phyloP scores from a whole-genome alignment of 2,329 filamentous ascomycete species.

The Microthyrium microscopicum region DNA sequence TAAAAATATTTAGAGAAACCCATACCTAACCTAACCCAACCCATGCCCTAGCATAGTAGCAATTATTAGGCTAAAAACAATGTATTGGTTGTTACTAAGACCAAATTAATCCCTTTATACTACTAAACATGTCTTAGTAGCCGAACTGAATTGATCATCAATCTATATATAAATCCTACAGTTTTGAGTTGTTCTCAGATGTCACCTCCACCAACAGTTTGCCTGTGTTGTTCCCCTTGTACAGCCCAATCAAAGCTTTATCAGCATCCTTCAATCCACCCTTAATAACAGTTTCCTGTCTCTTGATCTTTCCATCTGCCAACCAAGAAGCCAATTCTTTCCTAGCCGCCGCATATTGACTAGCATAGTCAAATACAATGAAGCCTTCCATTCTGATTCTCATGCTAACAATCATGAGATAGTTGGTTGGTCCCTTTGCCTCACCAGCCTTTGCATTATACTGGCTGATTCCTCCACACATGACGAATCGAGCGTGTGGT shows the following conservation, averaged over 20 bases:
- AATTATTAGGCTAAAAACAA: no score
- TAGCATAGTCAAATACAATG: slow-evolving; percentile 51
- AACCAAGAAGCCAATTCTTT: slow-evolving; percentile 50
- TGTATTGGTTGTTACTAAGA: no score
- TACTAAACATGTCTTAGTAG: no score
- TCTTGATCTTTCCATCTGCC: slow-evolving; percentile 52
- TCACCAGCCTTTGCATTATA: slow-evolving; percentile 39
- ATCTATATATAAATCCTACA: no score
- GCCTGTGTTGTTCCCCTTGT: slow-evolving; percentile 54
- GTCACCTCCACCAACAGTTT: slow-evolving; percentile 18
- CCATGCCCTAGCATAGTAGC: no score
- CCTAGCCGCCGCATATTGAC: slow-evolving; percentile 40
- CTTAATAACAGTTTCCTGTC: slow-evolving; percentile 52
- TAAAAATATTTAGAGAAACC: no score
- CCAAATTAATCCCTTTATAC: no score
- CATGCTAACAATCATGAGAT: slow-evolving; percentile 35
- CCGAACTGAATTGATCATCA: no score
- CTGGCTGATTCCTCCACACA: slow-evolving; percentile 54
- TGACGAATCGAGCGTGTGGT: slow-evolving; percentile 46
- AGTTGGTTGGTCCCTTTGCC: slow-evolving; percentile 40
- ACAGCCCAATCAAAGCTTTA: slow-evolving; percentile 45
- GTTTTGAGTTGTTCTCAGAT: slow-evolving; percentile 5
- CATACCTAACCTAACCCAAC: no score
- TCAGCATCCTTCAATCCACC: slow-evolving; percentile 52
- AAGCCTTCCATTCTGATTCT: slow-evolving; percentile 51